phyloP scores from a whole-genome alignment of 352 stramenopile genomes.

The Phytophthora multivora region DNA sequence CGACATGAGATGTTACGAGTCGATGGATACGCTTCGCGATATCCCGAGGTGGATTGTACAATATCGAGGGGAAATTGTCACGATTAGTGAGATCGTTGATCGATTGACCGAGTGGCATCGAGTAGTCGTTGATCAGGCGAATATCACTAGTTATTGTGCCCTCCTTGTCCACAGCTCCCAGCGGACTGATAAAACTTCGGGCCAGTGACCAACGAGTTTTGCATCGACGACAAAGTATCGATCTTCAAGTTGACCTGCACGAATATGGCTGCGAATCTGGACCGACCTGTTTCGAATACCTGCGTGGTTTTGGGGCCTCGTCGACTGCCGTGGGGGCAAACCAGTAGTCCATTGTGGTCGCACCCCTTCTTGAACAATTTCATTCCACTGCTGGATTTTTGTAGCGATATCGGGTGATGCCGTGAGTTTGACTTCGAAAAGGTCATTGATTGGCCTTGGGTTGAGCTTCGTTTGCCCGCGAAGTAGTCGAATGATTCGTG shows the following conservation, averaged over 20 bases:
- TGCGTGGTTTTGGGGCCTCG: not conserved
- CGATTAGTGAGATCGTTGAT: constrained; percentile 23
- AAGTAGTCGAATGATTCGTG: not conserved
- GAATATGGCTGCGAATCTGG: constrained; percentile 9
- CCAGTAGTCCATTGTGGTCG: not conserved
- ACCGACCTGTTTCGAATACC: not conserved
- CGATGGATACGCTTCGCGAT: constrained; percentile 19
- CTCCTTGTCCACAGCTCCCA: not conserved
- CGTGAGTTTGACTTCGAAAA: constrained; percentile 7
- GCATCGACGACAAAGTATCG: constrained; percentile 24
- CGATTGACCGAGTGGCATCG: not conserved
- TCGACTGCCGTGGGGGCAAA: not conserved
- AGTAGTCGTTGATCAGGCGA: constrained; percentile 29
- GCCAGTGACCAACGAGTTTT: not conserved
- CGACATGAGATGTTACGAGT: not conserved
- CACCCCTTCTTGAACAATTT: not conserved
- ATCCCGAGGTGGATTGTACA: constrained; percentile 25
- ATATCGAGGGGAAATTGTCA: constrained; percentile 5
- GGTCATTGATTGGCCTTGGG: constrained; percentile 14
- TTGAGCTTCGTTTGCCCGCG: constrained; percentile 2
- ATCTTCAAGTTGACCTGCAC: constrained; percentile 5
- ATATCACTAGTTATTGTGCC: not conserved
- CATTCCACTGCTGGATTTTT: too few species aligned
- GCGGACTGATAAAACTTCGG: constrained; percentile 15
- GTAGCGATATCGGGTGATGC: too few species aligned